Percentiles rank a stretch among this genome's conserved stretches.
Conservation (phyloP, 495 filamentous ascomycete genomes). For the Astrocystis sublimbata region DNA sequence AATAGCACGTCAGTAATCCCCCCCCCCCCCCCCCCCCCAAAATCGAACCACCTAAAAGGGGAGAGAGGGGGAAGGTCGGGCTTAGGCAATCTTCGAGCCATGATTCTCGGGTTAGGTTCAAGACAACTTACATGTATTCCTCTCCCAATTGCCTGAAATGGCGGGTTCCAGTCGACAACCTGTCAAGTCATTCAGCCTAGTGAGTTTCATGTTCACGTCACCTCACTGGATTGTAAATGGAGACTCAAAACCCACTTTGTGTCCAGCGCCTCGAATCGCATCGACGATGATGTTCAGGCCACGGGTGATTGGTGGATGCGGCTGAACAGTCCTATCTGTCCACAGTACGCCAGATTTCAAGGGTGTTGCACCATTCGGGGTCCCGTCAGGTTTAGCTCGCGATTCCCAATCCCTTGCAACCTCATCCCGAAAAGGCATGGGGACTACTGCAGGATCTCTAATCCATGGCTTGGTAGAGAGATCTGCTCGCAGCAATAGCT, state of each 20-base stretch:
- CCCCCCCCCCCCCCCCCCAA: no score
- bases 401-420: conserved; percentile 11
- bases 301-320: conserved; percentile 53
- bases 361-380: conserved; percentile 2
- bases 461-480: conserved; percentile 31
- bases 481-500: conserved; percentile 37
- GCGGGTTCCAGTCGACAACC: conserved; percentile 6
- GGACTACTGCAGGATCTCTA: conserved; percentile 31
- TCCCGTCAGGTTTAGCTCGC: conserved; percentile 13
- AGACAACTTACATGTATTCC: not conserved
- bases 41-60: no score
- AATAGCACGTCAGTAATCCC: not conserved
- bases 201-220: no score
- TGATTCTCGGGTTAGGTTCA: not conserved
- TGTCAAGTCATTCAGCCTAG: not conserved
- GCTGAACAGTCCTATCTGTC: conserved; percentile 56
- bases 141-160: not conserved
- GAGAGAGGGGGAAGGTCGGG: no score
- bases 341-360: conserved; percentile 54
- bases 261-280: conserved; percentile 39
- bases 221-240: no score
- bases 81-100: no score
- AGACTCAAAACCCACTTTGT: conserved; percentile 24
- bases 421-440: conserved; percentile 33
- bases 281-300: conserved; percentile 41